Evolutionary conservation across 768 basidiomycete species (phyloP), one percentile per base, ranked within the genome.

Genomic region (Boletus patriciae): DNA sequence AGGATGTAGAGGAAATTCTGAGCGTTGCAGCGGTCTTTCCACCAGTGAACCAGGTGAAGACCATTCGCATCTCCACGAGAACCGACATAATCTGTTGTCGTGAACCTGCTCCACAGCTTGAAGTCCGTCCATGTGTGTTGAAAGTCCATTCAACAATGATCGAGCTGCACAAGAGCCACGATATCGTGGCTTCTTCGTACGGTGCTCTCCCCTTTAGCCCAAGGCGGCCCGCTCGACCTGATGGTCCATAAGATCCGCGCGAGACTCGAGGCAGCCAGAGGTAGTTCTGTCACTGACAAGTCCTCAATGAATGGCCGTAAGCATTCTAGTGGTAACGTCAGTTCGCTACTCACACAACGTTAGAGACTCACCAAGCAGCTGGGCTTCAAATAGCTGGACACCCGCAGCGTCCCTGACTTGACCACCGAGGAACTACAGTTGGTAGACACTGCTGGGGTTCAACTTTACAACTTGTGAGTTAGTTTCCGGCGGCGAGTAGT

Each of bases 101-200:
- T 46, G 19, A 29, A 51, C 18, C 23, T 37, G 12, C 12, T 52
- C 19, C 19, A 41, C 41, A 58, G 42, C 41, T 44, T 40, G 44
- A 46, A 31, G 23, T 52, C 7, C 57, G 52, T 34, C 57, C 44
- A n/a, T 34, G 34, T 15, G 57, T 40, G 19, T n/a, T 59, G 40
- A 44, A 9, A 59, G 45, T 59, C 49, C 16, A 16, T 60, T 54
- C 34, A 43, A 33, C 49, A 29, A 21, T 40, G 45, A 42, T 52
- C 15, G 45, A 37, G 21, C 21, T 60, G 38, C 49, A 52, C 31
- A 41, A 46, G 37, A 9, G 44, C 31, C 44, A 46, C 13, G 11
- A 36, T 40, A 46, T 59, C 13, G 56, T 50, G 34, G 58, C 43
- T 6, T 34, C 47, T 34, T 58, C 56, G 7, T 58, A 50, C 36